These are phyloP conservation scores for Trichoderma aggressivum DNA, from an alignment of 2,329 filamentous ascomycete species.

Conservation along the genomic window DNA sequence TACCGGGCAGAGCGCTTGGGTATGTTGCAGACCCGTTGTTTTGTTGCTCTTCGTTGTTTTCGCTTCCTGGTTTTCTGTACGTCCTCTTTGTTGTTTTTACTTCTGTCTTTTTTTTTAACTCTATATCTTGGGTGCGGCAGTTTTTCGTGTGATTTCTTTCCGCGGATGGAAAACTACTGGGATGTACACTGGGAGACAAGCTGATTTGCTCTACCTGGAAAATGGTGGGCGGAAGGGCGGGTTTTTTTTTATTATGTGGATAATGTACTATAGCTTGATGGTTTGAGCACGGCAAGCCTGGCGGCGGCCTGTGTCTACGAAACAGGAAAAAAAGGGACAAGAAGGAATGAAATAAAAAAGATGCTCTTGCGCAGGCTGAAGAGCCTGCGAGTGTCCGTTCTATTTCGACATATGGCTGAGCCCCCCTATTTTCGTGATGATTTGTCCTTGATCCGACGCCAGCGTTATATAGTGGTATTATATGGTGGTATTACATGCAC, in stretches of 20 bases:
- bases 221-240: conserved; percentile 16
- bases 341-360: conserved; percentile 11
- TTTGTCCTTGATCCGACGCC: background rate
- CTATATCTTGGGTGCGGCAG: conserved; percentile 5
- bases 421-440: background rate
- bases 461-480: background rate
- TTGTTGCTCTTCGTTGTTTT: conserved; percentile 3
- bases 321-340: conserved; percentile 5
- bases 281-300: conserved; percentile 13
- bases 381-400: conserved; percentile 8
- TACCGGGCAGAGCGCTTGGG: conserved; percentile 21
- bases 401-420: background rate
- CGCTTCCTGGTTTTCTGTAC: background rate
- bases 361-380: conserved; percentile 8
- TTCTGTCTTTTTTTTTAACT: background rate
- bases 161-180: conserved; percentile 7
- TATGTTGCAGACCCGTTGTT: conserved; percentile 17
- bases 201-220: conserved; percentile 21
- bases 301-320: conserved; percentile 16
- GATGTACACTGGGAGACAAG: conserved; percentile 11
- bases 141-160: background rate
- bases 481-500: background rate
- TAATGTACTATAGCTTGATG: conserved; percentile 22
- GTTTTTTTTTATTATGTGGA: conserved; percentile 13
- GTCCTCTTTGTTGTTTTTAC: conserved; percentile 1